These are phyloP conservation scores for Trametes maxima DNA, from an alignment of 768 basidiomycete genomes.

Conservation along the genomic window DNA sequence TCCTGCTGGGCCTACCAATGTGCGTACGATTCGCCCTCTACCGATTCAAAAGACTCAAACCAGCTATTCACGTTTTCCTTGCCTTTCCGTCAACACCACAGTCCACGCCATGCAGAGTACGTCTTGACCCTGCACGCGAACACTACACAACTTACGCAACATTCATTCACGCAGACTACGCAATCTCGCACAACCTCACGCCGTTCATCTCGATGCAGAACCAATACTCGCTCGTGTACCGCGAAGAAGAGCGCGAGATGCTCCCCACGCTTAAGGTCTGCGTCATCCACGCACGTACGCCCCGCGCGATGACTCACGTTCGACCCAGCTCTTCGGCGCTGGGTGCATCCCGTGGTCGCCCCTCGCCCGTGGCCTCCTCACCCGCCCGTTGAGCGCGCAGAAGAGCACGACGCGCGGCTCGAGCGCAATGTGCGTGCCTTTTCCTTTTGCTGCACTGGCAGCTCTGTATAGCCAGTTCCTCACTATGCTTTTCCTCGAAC, in stretches of 20 bases:
- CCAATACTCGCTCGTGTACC: slow-evolving; percentile 45
- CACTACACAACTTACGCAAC: neutral
- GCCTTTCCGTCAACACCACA: neutral
- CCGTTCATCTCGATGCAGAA: slow-evolving; percentile 53
- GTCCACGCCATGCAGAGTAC: slow-evolving; percentile 37
- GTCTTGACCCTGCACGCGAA: too few species aligned
- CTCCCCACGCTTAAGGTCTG: slow-evolving; percentile 39
- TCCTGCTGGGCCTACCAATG: slow-evolving; percentile 38
- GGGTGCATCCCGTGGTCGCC: slow-evolving; percentile 46
- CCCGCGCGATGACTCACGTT: neutral
- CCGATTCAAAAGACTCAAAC: neutral
- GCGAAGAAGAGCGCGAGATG: slow-evolving; percentile 49
- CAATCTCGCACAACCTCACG: slow-evolving; percentile 36
- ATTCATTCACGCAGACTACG: slow-evolving; percentile 35
- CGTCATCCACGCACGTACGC: neutral
- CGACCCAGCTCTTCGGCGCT: slow-evolving; percentile 36
- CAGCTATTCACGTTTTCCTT: neutral
- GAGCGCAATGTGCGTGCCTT: slow-evolving; percentile 29
- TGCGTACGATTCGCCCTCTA: slow-evolving; percentile 8
- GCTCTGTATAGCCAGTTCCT: too few species aligned
- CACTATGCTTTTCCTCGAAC: too few species aligned
- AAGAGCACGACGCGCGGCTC: slow-evolving; percentile 29
- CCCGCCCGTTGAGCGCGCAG: slow-evolving; percentile 27
- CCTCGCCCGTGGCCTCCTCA: slow-evolving; percentile 38
- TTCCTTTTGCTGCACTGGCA: neutral